Evolutionary conservation across 306 rosid genomes (phyloP).

Genomic region (Ziziphus jujuba): DNA sequence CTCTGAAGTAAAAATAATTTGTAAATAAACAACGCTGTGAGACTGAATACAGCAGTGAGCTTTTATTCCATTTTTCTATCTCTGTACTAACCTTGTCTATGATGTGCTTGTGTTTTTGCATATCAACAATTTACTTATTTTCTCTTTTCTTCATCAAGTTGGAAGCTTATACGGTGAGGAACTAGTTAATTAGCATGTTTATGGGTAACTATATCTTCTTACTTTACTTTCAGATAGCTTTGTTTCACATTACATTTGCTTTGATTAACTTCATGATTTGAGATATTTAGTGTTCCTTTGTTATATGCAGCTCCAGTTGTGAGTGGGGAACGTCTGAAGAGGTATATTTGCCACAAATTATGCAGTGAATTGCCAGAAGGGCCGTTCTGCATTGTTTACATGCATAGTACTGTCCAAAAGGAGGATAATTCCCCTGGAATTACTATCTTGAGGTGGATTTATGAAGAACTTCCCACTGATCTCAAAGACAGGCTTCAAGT

Average conservation of each 20-base stretch:
- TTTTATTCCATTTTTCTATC: too few species aligned
- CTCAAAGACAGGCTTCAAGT: slow-evolving; percentile 81
- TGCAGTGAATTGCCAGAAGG: slow-evolving; percentile 74
- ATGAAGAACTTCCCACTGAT: slow-evolving; percentile 75
- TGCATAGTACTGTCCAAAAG: slow-evolving; percentile 75
- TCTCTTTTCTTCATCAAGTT: neutral
- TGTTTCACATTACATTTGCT: slow-evolving; percentile 1
- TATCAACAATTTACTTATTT: neutral
- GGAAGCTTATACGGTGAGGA: neutral
- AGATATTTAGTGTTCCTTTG: slow-evolving; percentile 20
- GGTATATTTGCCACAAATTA: slow-evolving; percentile 66
- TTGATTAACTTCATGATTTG: slow-evolving; percentile 12
- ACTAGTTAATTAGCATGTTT: neutral
- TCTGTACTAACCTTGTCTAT: too few species aligned
- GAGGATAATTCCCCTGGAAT: slow-evolving; percentile 95
- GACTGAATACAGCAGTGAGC: too few species aligned
- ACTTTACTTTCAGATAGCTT: neutral
- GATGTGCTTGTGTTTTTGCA: neutral
- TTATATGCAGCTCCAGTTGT: slow-evolving; percentile 65
- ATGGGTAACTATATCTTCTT: neutral
- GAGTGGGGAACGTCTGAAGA: slow-evolving; percentile 78
- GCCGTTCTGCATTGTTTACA: slow-evolving; percentile 78
- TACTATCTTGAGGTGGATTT: slow-evolving; percentile 94
- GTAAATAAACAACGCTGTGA: too few species aligned
- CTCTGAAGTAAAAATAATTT: too few species aligned